Conservation (phyloP, 306 rosid species). For the Glycine latifolia region DNA sequence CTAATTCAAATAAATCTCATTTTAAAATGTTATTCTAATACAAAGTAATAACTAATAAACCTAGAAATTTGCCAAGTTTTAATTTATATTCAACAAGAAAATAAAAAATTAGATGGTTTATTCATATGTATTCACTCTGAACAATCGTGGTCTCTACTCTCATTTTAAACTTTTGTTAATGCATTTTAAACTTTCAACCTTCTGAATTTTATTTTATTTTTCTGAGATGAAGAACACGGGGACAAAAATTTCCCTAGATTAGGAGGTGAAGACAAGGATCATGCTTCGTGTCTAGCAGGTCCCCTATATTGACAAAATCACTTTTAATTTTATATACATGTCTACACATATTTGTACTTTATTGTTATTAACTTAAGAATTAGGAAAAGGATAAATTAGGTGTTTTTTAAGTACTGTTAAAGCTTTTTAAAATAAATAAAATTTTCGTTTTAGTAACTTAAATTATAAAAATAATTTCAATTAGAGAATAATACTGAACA, state of each 20-base stretch:
- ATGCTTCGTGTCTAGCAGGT: background rate
- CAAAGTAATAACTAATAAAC: constrained; percentile 28
- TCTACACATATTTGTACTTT: background rate
- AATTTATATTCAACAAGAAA: constrained; percentile 19
- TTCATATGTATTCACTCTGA: background rate
- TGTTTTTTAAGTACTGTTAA: too few species aligned
- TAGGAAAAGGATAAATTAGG: too few species aligned
- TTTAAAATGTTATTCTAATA: constrained; percentile 9
- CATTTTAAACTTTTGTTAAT: background rate
- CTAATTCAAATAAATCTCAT: constrained; percentile 23
- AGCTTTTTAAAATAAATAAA: too few species aligned
- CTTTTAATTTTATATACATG: background rate
- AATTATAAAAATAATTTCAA: too few species aligned
- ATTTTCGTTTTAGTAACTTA: too few species aligned
- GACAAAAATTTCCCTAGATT: background rate
- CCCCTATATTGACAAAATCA: background rate
- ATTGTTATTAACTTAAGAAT: too few species aligned
- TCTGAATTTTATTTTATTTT: background rate
- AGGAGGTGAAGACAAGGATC: background rate
- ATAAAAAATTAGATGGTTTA: constrained; percentile 15
- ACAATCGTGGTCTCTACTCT: constrained; percentile 29
- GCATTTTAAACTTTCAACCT: background rate
- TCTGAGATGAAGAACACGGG: background rate
- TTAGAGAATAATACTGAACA: too few species aligned
- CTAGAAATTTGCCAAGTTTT: constrained; percentile 28